These are phyloP conservation scores for Schwanniomyces pseudopolymorphus DNA, from an alignment of 805 yeast species.

Conservation along the genomic window DNA sequence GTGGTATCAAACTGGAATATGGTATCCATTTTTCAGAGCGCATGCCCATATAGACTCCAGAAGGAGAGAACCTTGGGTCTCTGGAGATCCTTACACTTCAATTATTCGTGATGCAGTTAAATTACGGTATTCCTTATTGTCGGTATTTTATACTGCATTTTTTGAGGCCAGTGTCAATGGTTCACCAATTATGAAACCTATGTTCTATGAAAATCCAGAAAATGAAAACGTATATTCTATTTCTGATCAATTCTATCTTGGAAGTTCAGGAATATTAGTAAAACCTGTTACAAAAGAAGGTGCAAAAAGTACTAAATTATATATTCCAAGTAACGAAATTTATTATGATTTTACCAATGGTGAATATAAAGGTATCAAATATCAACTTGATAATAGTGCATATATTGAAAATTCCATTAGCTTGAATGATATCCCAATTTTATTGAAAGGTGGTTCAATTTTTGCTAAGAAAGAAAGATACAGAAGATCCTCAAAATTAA, in stretches of 20 bases:
- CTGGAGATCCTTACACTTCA: slow-evolving; percentile 70
- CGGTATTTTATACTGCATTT: slow-evolving; percentile 79
- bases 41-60: slow-evolving; percentile 95
- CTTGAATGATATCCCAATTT: slow-evolving; percentile 66
- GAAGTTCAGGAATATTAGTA: slow-evolving; percentile 66
- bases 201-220: slow-evolving; percentile 56
- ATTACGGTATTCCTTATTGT: slow-evolving; percentile 74
- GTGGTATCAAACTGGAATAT: slow-evolving; percentile 95
- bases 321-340: slow-evolving; percentile 53
- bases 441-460: slow-evolving; percentile 77
- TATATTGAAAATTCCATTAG: slow-evolving; percentile 39
- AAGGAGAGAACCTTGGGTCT: slow-evolving; percentile 90
- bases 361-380: slow-evolving; percentile 4
- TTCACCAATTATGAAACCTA: slow-evolving; percentile 67
- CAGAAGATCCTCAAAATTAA: slow-evolving; percentile 76
- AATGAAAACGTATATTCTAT: slow-evolving; percentile 50
- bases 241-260: slow-evolving; percentile 84
- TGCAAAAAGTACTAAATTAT: slow-evolving; percentile 38
- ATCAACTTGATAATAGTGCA: slow-evolving; percentile 25
- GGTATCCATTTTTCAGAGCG: slow-evolving; percentile 95
- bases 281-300: slow-evolving; percentile 74
- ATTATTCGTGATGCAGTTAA: slow-evolving; percentile 68
- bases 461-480: slow-evolving; percentile 66
- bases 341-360: slow-evolving; percentile 58
- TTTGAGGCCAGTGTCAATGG: slow-evolving; percentile 61